A percentile compares a stretch with the other conserved stretches of the same genome.
Evolutionary conservation across 345 rosid genomes (phyloP).

Genomic region (Syzygium aromaticum): DNA sequence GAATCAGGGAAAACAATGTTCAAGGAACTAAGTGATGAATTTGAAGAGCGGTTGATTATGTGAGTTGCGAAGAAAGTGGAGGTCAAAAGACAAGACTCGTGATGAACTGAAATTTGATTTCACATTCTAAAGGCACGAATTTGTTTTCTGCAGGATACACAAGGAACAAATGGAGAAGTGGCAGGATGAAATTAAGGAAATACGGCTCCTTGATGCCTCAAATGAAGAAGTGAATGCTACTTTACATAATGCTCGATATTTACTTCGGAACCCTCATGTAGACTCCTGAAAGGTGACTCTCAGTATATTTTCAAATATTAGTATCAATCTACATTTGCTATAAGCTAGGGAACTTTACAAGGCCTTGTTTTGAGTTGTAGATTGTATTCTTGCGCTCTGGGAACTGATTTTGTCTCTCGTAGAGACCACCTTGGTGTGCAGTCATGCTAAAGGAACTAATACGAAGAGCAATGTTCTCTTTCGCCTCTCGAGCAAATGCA

Average conservation of each 20-base stretch:
- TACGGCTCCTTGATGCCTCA: constrained; percentile 60
- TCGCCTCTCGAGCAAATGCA: background rate
- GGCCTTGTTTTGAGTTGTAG: background rate
- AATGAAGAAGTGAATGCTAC: constrained; percentile 61
- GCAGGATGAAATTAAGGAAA: constrained; percentile 78
- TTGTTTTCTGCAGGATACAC: constrained; percentile 41
- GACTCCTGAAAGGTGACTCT: constrained; percentile 21
- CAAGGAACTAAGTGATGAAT: constrained; percentile 65
- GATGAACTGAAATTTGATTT: background rate
- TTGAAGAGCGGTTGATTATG: constrained; percentile 67
- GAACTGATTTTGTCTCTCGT: background rate
- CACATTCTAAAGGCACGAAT: background rate
- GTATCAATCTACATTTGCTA: background rate
- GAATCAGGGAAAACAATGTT: constrained; percentile 75
- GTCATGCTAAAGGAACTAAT: background rate
- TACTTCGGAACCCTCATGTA: constrained; percentile 50
- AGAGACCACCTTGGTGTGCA: background rate
- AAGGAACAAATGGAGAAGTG: constrained; percentile 79
- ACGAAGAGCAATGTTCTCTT: background rate
- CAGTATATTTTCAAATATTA: background rate
- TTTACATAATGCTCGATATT: constrained; percentile 52
- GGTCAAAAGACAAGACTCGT: background rate
- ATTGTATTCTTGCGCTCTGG: background rate
- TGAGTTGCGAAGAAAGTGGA: constrained; percentile 18
- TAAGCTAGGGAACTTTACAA: background rate